Evolutionary conservation across 2,329 filamentous ascomycete genomes (phyloP).

Genomic region (Nothophoma quercina): DNA sequence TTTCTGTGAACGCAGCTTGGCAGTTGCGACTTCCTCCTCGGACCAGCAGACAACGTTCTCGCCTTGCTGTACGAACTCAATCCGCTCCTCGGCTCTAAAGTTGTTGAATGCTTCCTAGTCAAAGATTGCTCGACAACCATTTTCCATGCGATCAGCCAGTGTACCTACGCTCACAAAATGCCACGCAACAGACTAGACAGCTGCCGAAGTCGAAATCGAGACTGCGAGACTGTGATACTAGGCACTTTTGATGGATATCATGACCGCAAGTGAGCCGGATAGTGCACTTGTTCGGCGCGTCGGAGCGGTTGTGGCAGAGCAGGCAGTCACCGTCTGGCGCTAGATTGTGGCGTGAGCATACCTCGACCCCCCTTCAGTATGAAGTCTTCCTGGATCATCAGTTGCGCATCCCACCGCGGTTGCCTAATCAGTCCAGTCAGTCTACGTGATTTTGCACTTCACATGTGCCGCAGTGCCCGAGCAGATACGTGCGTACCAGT

Average conservation of each 20-base stretch:
- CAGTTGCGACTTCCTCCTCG: constrained; percentile 18
- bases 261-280: constrained; percentile 6
- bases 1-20: constrained; percentile 20
- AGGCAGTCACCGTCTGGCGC: constrained; percentile 6
- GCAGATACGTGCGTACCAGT: no score
- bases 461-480: no score
- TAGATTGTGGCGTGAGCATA: not conserved
- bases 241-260: constrained; percentile 10
- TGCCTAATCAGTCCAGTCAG: not conserved
- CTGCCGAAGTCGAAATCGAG: constrained; percentile 7
- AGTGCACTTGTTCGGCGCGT: not conserved
- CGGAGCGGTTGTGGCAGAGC: constrained; percentile 5
- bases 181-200: constrained; percentile 15
- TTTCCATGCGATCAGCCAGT: constrained; percentile 18
- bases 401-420: not conserved
- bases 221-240: constrained; percentile 1
- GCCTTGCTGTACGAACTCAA: constrained; percentile 15
- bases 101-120: constrained; percentile 7
- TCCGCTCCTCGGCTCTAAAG: not conserved
- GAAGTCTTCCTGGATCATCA: not conserved
- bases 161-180: constrained; percentile 13
- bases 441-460: not conserved
- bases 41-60: constrained; percentile 8
- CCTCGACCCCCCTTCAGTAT: not conserved
- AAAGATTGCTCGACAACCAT: constrained; percentile 21